Conservation (phyloP, 1,139 yeast genomes). For the Debaryomyces subglobosus region DNA sequence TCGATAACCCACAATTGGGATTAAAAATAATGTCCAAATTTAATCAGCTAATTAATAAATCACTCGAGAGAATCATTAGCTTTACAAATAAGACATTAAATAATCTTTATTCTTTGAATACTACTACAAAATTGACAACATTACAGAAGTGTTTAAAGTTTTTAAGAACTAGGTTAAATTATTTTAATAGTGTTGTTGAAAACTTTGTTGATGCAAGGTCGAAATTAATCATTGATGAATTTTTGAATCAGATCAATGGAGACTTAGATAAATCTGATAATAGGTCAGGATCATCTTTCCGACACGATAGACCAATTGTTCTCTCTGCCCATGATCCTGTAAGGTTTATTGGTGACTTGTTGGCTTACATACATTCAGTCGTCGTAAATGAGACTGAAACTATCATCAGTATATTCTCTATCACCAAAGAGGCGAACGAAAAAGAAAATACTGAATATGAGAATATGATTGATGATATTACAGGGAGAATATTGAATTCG, state of each 20-base stretch:
- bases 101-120: constrained; percentile 38
- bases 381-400: constrained; percentile 87
- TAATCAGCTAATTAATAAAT: constrained; percentile 51
- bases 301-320: constrained; percentile 52
- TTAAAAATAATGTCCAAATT: constrained; percentile 65
- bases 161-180: constrained; percentile 43
- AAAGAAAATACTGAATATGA: constrained; percentile 27
- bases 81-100: constrained; percentile 40
- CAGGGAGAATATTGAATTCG: constrained; percentile 34
- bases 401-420: constrained; percentile 47
- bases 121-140: constrained; percentile 28
- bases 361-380: constrained; percentile 89
- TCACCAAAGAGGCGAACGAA: constrained; percentile 12
- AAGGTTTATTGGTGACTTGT: constrained; percentile 80
- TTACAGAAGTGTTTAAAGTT: constrained; percentile 39
- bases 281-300: constrained; percentile 13
- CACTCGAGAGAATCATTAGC: constrained; percentile 51
- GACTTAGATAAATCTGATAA: constrained; percentile 16
- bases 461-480: constrained; percentile 34
- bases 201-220: constrained; percentile 59
- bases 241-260: constrained; percentile 53
- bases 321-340: constrained; percentile 79
- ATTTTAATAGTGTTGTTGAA: constrained; percentile 53
- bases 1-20: constrained; percentile 75
- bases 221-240: constrained; percentile 58